Evolutionary conservation across 129 eudicot species (phyloP), one percentile per base, ranked within the genome.

Genomic region (Helianthus tuberosus): DNA sequence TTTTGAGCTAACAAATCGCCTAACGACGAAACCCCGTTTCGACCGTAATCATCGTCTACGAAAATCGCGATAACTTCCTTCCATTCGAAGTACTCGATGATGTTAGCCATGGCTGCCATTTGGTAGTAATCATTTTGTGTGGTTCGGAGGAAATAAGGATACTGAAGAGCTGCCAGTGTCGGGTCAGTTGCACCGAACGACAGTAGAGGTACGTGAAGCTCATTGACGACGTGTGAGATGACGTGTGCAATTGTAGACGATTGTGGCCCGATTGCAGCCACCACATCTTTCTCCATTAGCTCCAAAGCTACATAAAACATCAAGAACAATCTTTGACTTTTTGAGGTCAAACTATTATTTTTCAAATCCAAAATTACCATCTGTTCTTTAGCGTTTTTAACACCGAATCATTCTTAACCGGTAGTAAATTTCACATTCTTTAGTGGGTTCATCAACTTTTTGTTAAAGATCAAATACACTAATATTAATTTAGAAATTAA

Each of bases 101-200:
- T n/a, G 74, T 94, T 89, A 17, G 99, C 96, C 44, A 91, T 66
- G 38, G 99, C 99, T 47, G 74, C 71, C 99, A 94, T 94, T 69
- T 94, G 99, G 77, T 83, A 87, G 66, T 85, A 83, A 75, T 94
- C 99, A 39, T 81, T 91, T 61, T 75, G 91, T 3, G 89, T 91
- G n/a, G 93, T 85, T 4, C 99, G 93, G 13, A 94, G 77, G 62
- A 94, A 94, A 58, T 88, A 94, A 1, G 97, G 96, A 64, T 83
- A 94, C 72, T 94, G 99, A 13, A 88, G 85, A 62, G 99, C 76
- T 36, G 97, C 72, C 25, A 94, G 85, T 65, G 97, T 80, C 25
- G 99, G 99, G 36, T 94, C 99, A 3, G 99, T 94, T 0, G 97
- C 99, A 5, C 84, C 95, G 36, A 94, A 88, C 4, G 99, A 88